These are phyloP conservation scores for Helotiales sp. DNA, from an alignment of 2,329 filamentous ascomycete species.

Conservation along the genomic window DNA sequence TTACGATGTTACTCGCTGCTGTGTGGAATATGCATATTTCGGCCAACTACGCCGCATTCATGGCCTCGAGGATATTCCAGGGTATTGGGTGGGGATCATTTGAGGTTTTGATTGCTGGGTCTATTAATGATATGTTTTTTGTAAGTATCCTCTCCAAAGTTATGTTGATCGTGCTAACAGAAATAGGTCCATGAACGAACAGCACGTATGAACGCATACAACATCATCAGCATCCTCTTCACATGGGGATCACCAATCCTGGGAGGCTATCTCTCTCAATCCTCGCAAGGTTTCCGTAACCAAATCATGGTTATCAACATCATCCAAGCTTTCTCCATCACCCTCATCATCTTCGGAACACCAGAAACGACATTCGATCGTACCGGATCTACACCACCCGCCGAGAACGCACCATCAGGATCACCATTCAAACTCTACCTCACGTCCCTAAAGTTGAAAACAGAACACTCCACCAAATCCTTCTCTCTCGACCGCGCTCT, in stretches of 20 bases:
- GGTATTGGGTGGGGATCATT: conserved; percentile 60
- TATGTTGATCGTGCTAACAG: conserved; percentile 4
- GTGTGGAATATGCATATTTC: conserved; percentile 50
- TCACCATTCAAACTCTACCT: conserved; percentile 20
- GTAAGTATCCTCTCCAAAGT: conserved; percentile 40
- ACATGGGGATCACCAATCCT: conserved; percentile 57
- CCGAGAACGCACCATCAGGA: neutral
- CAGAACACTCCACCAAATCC: conserved; percentile 12
- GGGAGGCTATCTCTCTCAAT: conserved; percentile 49
- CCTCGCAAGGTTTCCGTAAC: conserved; percentile 42
- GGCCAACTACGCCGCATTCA: conserved; percentile 45
- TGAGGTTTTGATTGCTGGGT: conserved; percentile 52
- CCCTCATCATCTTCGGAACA: conserved; percentile 47
- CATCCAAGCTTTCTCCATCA: conserved; percentile 48
- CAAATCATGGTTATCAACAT: conserved; percentile 53
- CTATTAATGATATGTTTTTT: conserved; percentile 58
- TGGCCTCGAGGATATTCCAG: conserved; percentile 54
- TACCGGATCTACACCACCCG: conserved; percentile 12
- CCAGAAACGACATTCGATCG: conserved; percentile 56
- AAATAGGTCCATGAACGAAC: conserved; percentile 54
- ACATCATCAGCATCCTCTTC: conserved; percentile 44
- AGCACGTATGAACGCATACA: conserved; percentile 45
- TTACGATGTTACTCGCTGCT: conserved; percentile 48
- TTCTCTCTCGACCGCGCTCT: conserved; percentile 34
- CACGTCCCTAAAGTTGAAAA: conserved; percentile 18